Conservation (phyloP, 2,329 filamentous ascomycete species). For the Aureobasidium zeae region DNA sequence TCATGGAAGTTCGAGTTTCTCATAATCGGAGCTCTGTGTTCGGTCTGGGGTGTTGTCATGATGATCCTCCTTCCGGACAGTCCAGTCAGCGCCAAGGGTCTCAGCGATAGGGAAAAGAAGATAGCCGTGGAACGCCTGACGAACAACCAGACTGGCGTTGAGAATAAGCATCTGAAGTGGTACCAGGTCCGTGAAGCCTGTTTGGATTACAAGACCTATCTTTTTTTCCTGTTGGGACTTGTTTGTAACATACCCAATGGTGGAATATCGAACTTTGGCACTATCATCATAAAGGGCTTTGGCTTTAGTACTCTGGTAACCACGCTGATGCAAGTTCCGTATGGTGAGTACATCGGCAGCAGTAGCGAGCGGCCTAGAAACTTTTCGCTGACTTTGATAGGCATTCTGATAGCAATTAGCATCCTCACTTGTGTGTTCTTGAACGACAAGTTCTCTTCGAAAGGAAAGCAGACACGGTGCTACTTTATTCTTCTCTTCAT, state of each 20-base stretch:
- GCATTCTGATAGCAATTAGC: slow-evolving; percentile 40
- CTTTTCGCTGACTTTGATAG: slow-evolving; percentile 12
- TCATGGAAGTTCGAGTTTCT: slow-evolving; percentile 60
- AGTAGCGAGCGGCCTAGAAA: not conserved
- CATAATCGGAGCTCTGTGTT: slow-evolving; percentile 46
- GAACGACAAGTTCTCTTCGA: slow-evolving; percentile 31
- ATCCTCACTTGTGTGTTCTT: slow-evolving; percentile 40
- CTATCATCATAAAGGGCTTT: slow-evolving; percentile 46
- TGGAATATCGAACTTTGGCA: slow-evolving; percentile 38
- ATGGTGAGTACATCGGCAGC: slow-evolving; percentile 21
- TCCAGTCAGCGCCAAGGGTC: slow-evolving; percentile 44
- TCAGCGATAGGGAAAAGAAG: slow-evolving; percentile 41
- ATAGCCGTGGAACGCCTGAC: slow-evolving; percentile 46
- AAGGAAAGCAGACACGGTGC: slow-evolving; percentile 17
- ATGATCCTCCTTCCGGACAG: slow-evolving; percentile 49
- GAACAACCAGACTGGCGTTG: slow-evolving; percentile 49
- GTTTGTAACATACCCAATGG: slow-evolving; percentile 45
- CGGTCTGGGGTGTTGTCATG: slow-evolving; percentile 50
- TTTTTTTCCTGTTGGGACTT: slow-evolving; percentile 43
- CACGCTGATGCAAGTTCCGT: slow-evolving; percentile 44
- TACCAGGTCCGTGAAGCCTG: slow-evolving; percentile 47
- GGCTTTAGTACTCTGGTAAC: slow-evolving; percentile 45
- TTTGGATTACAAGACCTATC: slow-evolving; percentile 47
- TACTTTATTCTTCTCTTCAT: slow-evolving; percentile 32
- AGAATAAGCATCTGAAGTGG: slow-evolving; percentile 47